Percentiles rank a stretch among this genome's conserved stretches.
Conservation (phyloP, 345 rosid genomes). For the Balakata baccata region DNA sequence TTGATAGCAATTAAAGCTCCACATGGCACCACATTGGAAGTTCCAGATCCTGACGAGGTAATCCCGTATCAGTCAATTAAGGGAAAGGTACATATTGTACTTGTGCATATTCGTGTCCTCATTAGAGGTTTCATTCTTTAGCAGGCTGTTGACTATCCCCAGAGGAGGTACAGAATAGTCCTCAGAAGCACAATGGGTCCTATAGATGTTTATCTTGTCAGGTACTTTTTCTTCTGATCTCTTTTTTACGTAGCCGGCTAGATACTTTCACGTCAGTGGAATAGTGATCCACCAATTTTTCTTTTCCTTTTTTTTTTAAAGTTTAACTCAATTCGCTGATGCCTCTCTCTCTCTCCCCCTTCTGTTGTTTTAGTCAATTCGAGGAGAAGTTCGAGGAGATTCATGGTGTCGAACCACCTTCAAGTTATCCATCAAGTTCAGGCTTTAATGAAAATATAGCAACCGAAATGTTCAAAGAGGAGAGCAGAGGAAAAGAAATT, state of each 20-base stretch:
- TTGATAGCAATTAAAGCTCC: constrained; percentile 95
- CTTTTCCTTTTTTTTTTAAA: background rate
- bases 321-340: constrained; percentile 11
- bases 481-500: constrained; percentile 48
- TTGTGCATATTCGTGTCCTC: constrained; percentile 5
- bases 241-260: constrained; percentile 4
- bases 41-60: constrained; percentile 99
- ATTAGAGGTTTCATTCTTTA: constrained; percentile 9
- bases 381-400: constrained; percentile 89
- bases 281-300: background rate
- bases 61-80: constrained; percentile 19
- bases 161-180: constrained; percentile 88
- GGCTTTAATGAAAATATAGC: constrained; percentile 45
- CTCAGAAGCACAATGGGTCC: constrained; percentile 98
- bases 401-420: constrained; percentile 54
- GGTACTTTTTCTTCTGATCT: constrained; percentile 46
- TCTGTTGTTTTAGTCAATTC: constrained; percentile 52
- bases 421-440: constrained; percentile 50
- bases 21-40: constrained; percentile 98
- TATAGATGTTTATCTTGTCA: constrained; percentile 92
- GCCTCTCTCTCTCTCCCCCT: constrained; percentile 7
- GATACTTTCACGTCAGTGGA: background rate
- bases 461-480: constrained; percentile 35
- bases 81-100: background rate
- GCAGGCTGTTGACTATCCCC: constrained; percentile 85